These are phyloP conservation scores for Colletotrichum theobromicola DNA, from an alignment of 2,329 filamentous ascomycete species.

Conservation along the genomic window DNA sequence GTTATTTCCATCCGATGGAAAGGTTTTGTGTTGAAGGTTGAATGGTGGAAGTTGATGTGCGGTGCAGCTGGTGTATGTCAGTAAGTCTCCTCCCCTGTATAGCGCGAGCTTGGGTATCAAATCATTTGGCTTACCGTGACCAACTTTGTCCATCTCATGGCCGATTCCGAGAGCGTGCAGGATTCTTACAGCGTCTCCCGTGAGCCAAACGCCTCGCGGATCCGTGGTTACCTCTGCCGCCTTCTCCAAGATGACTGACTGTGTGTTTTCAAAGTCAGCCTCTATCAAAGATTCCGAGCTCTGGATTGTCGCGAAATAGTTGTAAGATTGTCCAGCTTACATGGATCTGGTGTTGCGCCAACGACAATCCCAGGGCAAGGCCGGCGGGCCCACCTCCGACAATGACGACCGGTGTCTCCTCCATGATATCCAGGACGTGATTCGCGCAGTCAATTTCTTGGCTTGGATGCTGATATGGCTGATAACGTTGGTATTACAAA, in stretches of 20 bases:
- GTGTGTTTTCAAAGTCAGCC: neutral
- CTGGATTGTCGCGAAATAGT: neutral
- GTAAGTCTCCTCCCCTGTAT: neutral
- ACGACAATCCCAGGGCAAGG: neutral
- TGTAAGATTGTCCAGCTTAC: neutral
- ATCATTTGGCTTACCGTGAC: neutral
- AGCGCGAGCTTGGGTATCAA: accelerated
- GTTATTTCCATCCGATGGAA: neutral
- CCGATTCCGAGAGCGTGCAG: neutral
- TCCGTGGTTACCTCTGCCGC: neutral
- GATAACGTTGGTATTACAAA: neutral
- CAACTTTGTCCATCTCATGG: neutral
- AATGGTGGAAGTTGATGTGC: neutral
- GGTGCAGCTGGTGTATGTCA: neutral
- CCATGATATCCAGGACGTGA: neutral
- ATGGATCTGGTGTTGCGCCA: neutral
- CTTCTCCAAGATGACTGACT: neutral
- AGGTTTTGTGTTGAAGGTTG: neutral
- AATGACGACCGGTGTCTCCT: neutral
- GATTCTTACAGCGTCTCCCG: neutral
- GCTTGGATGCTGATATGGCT: neutral
- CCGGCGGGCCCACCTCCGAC: neutral
- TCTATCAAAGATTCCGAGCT: accelerated
- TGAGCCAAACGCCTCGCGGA: neutral
- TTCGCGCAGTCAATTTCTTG: neutral